phyloP scores from a whole-genome alignment of 2,329 filamentous ascomycete genomes.

The Curvularia lunata region DNA sequence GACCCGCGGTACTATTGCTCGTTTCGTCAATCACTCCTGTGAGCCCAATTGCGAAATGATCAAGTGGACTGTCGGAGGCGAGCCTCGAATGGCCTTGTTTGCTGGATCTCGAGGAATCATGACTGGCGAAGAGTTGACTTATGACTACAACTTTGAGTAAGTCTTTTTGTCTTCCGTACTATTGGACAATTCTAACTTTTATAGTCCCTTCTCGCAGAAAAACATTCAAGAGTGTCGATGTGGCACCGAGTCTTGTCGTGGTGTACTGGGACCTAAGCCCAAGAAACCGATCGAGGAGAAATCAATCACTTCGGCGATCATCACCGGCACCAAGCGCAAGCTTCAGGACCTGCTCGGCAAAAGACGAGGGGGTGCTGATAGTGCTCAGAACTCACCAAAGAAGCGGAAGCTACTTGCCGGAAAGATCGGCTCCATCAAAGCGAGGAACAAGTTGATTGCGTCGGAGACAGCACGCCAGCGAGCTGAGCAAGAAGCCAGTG shows the following conservation, averaged over 20 bases:
- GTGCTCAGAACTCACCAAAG: slow-evolving; percentile 38
- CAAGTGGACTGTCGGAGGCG: slow-evolving; percentile 93
- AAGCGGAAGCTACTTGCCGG: slow-evolving; percentile 37
- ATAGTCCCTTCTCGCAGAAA: slow-evolving; percentile 58
- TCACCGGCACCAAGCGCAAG: slow-evolving; percentile 47
- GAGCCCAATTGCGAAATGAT: slow-evolving; percentile 97
- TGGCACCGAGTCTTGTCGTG: slow-evolving; percentile 65
- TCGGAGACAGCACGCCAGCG: slow-evolving; percentile 31
- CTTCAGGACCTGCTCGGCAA: slow-evolving; percentile 38
- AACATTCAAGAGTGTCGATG: slow-evolving; percentile 70
- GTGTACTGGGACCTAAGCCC: slow-evolving; percentile 64
- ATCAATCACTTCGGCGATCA: slow-evolving; percentile 36
- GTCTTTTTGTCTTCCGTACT: slow-evolving; percentile 27
- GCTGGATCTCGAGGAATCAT: slow-evolving; percentile 87
- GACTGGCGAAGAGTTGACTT: slow-evolving; percentile 95
- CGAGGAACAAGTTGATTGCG: slow-evolving; percentile 31
- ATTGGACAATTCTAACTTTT: slow-evolving; percentile 13
- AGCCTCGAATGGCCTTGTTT: slow-evolving; percentile 95
- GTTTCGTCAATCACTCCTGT: slow-evolving; percentile 98
- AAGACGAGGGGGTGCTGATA: slow-evolving; percentile 29
- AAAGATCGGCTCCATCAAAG: slow-evolving; percentile 30
- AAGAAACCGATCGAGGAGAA: slow-evolving; percentile 54
- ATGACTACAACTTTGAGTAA: slow-evolving; percentile 81
- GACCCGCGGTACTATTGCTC: slow-evolving; percentile 91
- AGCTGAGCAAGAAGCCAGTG: slow-evolving; percentile 36